Base-by-base conservation (phyloP, 2,329 filamentous ascomycete species). In the Fusarium globosum region DNA sequence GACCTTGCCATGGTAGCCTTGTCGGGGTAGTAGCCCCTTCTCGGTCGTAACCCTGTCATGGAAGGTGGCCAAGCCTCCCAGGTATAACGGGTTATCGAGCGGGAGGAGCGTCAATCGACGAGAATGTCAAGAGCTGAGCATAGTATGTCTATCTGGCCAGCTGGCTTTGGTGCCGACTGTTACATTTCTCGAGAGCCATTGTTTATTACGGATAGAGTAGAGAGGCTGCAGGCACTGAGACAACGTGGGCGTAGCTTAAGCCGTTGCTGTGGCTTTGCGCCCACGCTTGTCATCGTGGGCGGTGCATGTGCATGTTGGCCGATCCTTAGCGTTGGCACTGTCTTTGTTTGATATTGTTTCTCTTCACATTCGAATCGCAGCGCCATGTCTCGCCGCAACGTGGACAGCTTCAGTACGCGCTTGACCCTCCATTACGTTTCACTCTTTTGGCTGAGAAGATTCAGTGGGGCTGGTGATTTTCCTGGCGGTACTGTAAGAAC, bases 41-140 rank as follows among this genome's bases (percentile, higher is more conserved):
- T 70, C 64, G 65, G 74, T 73, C 70, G 66, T 78, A 77, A 77
- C 76, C 76, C 71, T 78, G 76, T 74, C 76, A 77, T 68, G 76
- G 76, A 77, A 77, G 76, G 72, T 78, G 76, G 63, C 70, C 61
- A 76, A 76, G 51, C 51, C 51, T 55, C 51, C 51, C 35, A 55
- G 68, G 36, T 69, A 69, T 41, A 58, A 51, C 48, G 45, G 45
- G 51, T 51, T 58, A 69, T 53, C 65, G 51, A 43, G 58, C 58
- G 57, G 61, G 46, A 69, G 52, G 45, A 69, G 36, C 41, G 51
- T 69, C 61, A 53, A 58, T 66, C 69, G 64, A 76, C 59, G 52
- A 68, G 65, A 59, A 43, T 55, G 61, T 72, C 51, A 61, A 65
- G 65, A 68, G 73, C 71, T 72, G 72, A 74, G 57, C 68, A 57